phyloP scores from a whole-genome alignment of 2,329 filamentous ascomycete species.

The Colletotrichum noveboracense region DNA sequence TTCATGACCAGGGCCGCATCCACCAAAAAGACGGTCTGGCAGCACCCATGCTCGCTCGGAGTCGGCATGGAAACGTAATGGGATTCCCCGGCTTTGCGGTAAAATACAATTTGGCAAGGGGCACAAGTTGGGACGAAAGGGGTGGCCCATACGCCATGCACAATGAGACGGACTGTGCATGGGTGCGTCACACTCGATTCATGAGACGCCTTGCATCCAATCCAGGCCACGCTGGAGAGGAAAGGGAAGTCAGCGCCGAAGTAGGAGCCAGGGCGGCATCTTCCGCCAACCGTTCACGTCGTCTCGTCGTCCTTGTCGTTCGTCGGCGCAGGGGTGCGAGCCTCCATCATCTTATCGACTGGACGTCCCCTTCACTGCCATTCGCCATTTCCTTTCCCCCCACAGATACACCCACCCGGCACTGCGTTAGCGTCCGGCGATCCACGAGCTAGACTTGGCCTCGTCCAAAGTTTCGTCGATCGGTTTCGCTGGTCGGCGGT shows the following conservation, averaged over 20 bases:
- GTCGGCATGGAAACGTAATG: neutral
- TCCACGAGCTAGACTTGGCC: constrained; percentile 8
- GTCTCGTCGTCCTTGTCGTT: constrained; percentile 14
- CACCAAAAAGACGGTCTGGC: constrained; percentile 15
- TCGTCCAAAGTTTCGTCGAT: constrained; percentile 14
- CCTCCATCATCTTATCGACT: neutral
- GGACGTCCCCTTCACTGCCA: neutral
- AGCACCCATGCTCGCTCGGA: neutral
- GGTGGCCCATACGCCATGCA: neutral
- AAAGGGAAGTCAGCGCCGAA: constrained; percentile 6
- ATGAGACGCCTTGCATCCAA: neutral
- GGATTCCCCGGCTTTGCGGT: constrained; percentile 2
- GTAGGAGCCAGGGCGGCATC: neutral
- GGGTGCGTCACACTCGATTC: constrained; percentile 6
- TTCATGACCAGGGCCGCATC: neutral
- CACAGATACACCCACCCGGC: constrained; percentile 8
- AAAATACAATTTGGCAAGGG: neutral
- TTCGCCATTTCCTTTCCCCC: neutral
- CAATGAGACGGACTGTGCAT: constrained; percentile 18
- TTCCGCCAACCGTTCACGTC: constrained; percentile 14
- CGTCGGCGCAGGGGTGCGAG: neutral
- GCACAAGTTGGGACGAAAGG: constrained; percentile 15
- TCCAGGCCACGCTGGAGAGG: neutral
- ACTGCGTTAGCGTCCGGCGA: constrained; percentile 10
- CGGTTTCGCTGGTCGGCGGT: neutral